phyloP scores from a whole-genome alignment of 306 rosid genomes.

The Lupinus albus region DNA sequence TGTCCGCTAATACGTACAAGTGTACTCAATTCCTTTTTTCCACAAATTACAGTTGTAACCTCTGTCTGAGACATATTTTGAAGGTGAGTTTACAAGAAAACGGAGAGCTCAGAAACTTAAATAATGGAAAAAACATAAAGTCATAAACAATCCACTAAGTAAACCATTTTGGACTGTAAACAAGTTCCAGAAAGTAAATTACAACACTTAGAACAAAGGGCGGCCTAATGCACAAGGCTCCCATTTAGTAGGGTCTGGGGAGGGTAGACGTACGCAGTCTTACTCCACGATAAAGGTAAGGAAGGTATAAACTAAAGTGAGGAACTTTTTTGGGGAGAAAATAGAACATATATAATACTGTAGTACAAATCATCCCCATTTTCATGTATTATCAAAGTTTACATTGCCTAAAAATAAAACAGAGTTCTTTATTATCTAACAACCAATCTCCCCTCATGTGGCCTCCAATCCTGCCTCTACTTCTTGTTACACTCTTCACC shows the following conservation, averaged over 20 bases:
- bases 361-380: neutral
- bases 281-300: neutral
- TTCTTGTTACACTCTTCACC: no score
- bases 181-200: conserved; percentile 6
- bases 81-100: conserved; percentile 28
- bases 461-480: no score
- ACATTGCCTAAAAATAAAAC: neutral
- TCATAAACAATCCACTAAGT: conserved; percentile 2
- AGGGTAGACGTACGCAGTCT: no score
- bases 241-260: no score
- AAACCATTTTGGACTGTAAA: neutral
- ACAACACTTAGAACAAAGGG: conserved; percentile 13
- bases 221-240: no score
- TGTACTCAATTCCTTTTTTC: conserved; percentile 72
- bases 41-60: conserved; percentile 86
- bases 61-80: conserved; percentile 65
- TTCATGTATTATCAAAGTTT: neutral
- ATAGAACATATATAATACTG: neutral
- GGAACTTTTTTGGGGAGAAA: neutral
- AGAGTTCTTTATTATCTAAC: neutral
- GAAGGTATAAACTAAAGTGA: no score
- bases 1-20: conserved; percentile 69
- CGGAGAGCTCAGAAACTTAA: conserved; percentile 2
- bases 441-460: neutral
- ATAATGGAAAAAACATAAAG: neutral